Evolutionary conservation across 495 filamentous ascomycete genomes (phyloP).

Genomic region (Neurospora sp.): DNA sequence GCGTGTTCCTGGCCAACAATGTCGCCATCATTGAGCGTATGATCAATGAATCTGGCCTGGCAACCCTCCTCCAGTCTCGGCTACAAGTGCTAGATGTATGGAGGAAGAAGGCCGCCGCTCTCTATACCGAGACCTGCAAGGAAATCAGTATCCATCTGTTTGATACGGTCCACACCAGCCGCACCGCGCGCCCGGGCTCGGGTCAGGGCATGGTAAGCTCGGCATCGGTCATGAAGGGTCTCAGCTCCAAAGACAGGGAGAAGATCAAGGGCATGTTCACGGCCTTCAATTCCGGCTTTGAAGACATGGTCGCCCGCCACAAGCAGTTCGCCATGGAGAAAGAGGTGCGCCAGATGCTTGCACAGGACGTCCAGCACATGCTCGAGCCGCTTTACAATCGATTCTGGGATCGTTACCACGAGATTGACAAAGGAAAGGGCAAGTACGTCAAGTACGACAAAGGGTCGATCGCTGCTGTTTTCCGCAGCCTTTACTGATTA

Average conservation of each 20-base stretch:
- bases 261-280: conserved; percentile 90
- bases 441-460: conserved; percentile 99
- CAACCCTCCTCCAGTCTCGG: conserved; percentile 54
- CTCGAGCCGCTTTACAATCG: conserved; percentile 89
- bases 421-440: conserved; percentile 90
- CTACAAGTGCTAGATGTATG: conserved; percentile 63
- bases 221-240: conserved; percentile 66
- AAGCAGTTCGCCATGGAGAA: conserved; percentile 74
- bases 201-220: conserved; percentile 61
- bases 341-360: conserved; percentile 70
- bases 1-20: conserved; percentile 88
- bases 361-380: conserved; percentile 73
- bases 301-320: conserved; percentile 73
- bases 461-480: conserved; percentile 45
- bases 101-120: conserved; percentile 72
- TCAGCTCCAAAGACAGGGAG: conserved; percentile 85
- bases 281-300: conserved; percentile 82
- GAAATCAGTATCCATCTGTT: conserved; percentile 77
- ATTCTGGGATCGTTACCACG: conserved; percentile 96
- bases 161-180: conserved; percentile 86
- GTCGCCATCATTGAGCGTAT: conserved; percentile 76
- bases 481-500: conserved; percentile 35
- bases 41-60: conserved; percentile 73
- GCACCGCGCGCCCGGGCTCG: conserved; percentile 54
- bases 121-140: conserved; percentile 83